Percentiles rank a stretch among this genome's conserved stretches.
These are phyloP conservation scores for Corymbia citriodora DNA, from an alignment of 441 rosid species.

Conservation along the genomic window DNA sequence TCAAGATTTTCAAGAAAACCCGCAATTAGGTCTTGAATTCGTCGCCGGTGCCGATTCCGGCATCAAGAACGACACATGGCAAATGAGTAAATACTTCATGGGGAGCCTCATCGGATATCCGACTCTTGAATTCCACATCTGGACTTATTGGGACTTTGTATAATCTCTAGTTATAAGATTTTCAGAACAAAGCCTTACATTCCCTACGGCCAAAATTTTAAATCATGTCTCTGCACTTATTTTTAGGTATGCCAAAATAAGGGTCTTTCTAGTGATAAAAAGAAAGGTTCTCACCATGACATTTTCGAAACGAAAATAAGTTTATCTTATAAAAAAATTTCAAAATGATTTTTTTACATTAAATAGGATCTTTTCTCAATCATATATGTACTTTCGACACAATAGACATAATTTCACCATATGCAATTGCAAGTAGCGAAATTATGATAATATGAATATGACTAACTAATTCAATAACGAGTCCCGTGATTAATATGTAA, in stretches of 20 bases:
- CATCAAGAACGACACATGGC: background rate
- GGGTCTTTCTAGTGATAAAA: background rate
- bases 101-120: background rate
- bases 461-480: background rate
- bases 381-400: background rate
- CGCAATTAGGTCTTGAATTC: background rate
- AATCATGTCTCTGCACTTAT: background rate
- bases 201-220: background rate
- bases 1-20: background rate
- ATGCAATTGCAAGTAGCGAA: background rate
- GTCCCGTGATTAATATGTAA: background rate
- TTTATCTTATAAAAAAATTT: background rate
- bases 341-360: background rate
- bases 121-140: background rate
- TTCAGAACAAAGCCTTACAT: background rate
- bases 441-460: background rate
- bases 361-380: background rate
- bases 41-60: background rate
- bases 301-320: background rate
- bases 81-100: background rate
- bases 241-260: background rate
- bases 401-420: background rate
- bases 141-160: background rate
- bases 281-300: background rate
- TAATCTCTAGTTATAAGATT: background rate